Percentiles rank a stretch among this genome's conserved stretches.
phyloP scores from a whole-genome alignment of 257 asterid species.

The Solanum sejunctum region DNA sequence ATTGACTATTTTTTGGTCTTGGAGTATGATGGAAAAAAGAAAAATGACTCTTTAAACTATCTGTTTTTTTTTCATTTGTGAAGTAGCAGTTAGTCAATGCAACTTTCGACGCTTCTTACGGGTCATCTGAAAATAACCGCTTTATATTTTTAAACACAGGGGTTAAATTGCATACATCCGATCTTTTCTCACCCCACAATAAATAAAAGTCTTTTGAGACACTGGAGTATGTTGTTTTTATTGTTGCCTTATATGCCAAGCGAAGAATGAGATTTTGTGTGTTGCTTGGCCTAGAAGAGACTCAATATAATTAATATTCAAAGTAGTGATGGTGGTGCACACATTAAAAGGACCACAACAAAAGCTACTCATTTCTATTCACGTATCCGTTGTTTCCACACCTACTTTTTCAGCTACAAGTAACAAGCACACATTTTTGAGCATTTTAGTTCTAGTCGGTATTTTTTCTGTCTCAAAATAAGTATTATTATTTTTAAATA shows the following conservation, averaged over 20 bases:
- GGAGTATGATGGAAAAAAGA: no score
- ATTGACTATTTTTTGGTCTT: no score
- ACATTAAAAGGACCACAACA: slow-evolving; percentile 3
- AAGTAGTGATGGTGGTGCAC: neutral
- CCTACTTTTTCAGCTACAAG: slow-evolving; percentile 3
- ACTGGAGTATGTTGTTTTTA: no score
- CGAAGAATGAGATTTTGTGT: neutral
- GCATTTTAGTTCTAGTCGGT: neutral
- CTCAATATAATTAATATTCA: neutral
- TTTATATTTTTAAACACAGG: no score
- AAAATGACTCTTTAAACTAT: no score
- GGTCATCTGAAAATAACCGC: no score
- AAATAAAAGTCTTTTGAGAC: no score
- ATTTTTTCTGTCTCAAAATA: neutral
- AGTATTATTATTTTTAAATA: neutral
- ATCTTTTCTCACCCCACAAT: no score
- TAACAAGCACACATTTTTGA: slow-evolving; percentile 8
- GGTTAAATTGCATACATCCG: no score
- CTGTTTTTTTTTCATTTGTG: no score
- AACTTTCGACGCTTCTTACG: no score
- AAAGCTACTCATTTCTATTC: neutral
- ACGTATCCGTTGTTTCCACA: neutral
- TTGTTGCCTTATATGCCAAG: neutral
- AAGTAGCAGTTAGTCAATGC: no score
- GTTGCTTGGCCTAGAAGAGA: slow-evolving; percentile 12